Conservation (phyloP, 495 filamentous ascomycete genomes). For the Elaphomyces granulatus region DNA sequence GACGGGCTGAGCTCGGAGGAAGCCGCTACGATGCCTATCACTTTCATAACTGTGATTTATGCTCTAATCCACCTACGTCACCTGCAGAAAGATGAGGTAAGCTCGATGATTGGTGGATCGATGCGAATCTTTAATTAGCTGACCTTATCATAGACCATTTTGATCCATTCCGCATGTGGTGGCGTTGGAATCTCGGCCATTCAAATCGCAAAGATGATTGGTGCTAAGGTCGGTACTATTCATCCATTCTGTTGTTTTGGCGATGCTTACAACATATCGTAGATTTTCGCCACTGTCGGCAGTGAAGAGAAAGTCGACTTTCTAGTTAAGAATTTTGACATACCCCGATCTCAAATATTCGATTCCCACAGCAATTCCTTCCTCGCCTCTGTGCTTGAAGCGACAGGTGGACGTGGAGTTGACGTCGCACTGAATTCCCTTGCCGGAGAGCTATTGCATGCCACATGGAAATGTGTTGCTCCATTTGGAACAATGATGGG, state of each 20-base stretch:
- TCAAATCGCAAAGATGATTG: slow-evolving; percentile 10
- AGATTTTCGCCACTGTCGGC: slow-evolving; percentile 12
- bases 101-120: not conserved
- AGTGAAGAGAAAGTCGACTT: slow-evolving; percentile 24
- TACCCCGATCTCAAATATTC: slow-evolving; percentile 34
- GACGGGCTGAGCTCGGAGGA: slow-evolving; percentile 16
- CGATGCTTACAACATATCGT: not conserved
- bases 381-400: slow-evolving; percentile 22
- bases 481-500: slow-evolving; percentile 41
- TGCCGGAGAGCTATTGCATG: slow-evolving; percentile 33
- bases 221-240: slow-evolving; percentile 13
- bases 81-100: slow-evolving; percentile 13
- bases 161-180: slow-evolving; percentile 19
- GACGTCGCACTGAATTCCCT: slow-evolving; percentile 42
- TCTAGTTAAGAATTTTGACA: slow-evolving; percentile 17
- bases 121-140: slow-evolving; percentile 8
- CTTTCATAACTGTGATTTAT: slow-evolving; percentile 19
- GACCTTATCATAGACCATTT: slow-evolving; percentile 3
- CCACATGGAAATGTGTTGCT: slow-evolving; percentile 40
- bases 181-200: slow-evolving; percentile 15
- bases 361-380: slow-evolving; percentile 33
- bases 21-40: slow-evolving; percentile 15
- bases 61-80: slow-evolving; percentile 10
- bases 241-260: slow-evolving; percentile 7
- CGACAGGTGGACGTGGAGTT: slow-evolving; percentile 37